Conservation (phyloP, 2,329 filamentous ascomycete genomes). For the Phoma herbarum region DNA sequence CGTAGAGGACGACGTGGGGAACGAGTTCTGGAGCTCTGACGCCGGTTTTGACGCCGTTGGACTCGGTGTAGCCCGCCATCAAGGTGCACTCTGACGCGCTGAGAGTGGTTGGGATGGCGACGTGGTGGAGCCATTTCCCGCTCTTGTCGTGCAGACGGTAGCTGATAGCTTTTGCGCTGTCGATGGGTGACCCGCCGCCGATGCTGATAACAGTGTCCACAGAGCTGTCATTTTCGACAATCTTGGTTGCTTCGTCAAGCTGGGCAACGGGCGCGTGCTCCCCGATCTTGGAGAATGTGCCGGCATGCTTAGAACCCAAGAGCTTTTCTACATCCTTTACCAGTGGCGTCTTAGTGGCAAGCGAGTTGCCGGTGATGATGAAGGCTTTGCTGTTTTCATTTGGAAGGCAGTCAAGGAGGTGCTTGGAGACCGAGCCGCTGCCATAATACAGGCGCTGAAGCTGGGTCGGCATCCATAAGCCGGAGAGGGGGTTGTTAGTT, state of each 20-base stretch:
- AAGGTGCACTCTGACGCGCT: conserved; percentile 65
- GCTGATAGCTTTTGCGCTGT: conserved; percentile 53
- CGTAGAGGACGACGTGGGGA: conserved; percentile 62
- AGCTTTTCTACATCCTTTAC: conserved; percentile 61
- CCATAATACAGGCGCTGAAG: conserved; percentile 62
- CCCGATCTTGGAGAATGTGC: conserved; percentile 64
- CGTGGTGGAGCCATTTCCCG: conserved; percentile 49
- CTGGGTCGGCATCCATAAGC: conserved; percentile 61
- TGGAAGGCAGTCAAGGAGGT: conserved; percentile 58
- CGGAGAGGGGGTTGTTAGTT: conserved; percentile 56
- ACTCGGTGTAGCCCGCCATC: conserved; percentile 61
- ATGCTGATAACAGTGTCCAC: conserved; percentile 66
- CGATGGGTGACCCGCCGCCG: conserved; percentile 65
- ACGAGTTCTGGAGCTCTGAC: conserved; percentile 55
- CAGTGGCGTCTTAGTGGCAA: conserved; percentile 63
- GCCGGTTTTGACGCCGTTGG: conserved; percentile 60
- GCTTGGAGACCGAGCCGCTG: conserved; percentile 55
- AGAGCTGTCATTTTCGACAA: conserved; percentile 55
- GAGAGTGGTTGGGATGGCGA: conserved; percentile 53
- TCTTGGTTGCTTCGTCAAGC: conserved; percentile 61
- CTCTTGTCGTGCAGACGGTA: conserved; percentile 48
- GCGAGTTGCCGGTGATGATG: conserved; percentile 64
- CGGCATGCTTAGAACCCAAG: conserved; percentile 59
- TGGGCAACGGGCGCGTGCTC: conserved; percentile 65
- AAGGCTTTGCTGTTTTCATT: conserved; percentile 61